phyloP scores from a whole-genome alignment of 2,329 filamentous ascomycete genomes.

The Trichoderma citrinoviride region DNA sequence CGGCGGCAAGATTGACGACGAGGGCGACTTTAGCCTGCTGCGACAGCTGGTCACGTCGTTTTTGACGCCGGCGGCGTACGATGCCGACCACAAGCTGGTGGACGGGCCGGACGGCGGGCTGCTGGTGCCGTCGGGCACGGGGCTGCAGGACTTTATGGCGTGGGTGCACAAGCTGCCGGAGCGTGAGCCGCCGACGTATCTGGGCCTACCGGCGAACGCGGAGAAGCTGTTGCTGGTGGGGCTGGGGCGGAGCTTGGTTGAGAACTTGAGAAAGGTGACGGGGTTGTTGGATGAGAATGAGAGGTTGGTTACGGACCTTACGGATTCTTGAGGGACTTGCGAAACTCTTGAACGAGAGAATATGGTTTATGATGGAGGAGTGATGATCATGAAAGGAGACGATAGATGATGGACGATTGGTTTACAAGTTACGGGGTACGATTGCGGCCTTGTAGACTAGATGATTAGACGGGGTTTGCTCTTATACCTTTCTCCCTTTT shows the following conservation, averaged over 20 bases:
- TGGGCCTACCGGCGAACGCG: constrained; percentile 90
- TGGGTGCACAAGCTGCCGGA: constrained; percentile 94
- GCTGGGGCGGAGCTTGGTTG: constrained; percentile 79
- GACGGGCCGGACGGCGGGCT: constrained; percentile 63
- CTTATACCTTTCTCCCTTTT: too few relatives aligned
- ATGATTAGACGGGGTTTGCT: too few relatives aligned
- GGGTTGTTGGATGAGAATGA: constrained; percentile 92
- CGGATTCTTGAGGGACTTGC: too few relatives aligned
- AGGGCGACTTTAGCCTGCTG: constrained; percentile 75
- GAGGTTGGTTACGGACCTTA: constrained; percentile 81
- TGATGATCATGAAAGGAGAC: background rate
- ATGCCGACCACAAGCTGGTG: constrained; percentile 87
- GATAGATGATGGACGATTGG: background rate
- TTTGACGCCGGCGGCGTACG: constrained; percentile 85
- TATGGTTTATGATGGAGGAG: background rate
- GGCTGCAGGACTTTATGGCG: constrained; percentile 77
- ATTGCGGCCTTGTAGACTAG: too few relatives aligned
- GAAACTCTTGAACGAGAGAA: constrained; percentile 20
- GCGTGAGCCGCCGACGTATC: constrained; percentile 91
- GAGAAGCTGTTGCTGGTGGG: constrained; percentile 93
- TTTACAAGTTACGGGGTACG: background rate
- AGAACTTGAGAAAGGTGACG: constrained; percentile 79
- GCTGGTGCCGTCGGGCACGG: constrained; percentile 74
- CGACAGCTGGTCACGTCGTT: constrained; percentile 70
- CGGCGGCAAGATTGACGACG: constrained; percentile 94